A percentile compares a stretch with the other conserved stretches of the same genome.
These are phyloP conservation scores for Lotmaria passim DNA, from an alignment of 208 protist genomes.

Conservation along the genomic window DNA sequence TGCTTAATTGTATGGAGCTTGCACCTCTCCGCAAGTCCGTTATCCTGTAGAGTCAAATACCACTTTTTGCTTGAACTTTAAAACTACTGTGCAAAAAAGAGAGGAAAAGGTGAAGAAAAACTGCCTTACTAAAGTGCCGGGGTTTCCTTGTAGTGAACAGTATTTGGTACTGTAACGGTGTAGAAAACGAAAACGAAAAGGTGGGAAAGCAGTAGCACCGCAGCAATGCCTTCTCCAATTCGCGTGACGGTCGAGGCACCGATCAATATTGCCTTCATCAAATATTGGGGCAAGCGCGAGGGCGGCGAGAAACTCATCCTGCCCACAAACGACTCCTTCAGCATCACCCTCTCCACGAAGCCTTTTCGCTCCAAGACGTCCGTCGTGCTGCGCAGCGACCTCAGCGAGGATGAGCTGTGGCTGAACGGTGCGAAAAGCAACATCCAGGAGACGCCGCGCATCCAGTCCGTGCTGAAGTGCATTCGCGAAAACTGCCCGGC, in stretches of 20 bases:
- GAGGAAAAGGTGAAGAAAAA: no score
- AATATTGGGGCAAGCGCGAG: constrained; percentile 99
- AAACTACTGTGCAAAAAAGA: no score
- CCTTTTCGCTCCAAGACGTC: constrained; percentile 96
- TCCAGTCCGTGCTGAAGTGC: constrained; percentile 78
- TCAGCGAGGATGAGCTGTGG: constrained; percentile 90
- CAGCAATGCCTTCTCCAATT: constrained; percentile 35
- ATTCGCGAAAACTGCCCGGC: constrained; percentile 58
- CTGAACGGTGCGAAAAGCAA: constrained; percentile 94
- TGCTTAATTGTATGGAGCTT: no score
- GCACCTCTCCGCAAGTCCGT: no score
- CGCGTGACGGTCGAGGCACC: constrained; percentile 93
- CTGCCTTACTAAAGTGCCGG: no score
- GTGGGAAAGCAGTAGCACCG: no score
- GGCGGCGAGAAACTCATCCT: constrained; percentile 91
- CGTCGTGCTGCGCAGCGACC: constrained; percentile 72
- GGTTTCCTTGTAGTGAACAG: no score
- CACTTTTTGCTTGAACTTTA: no score
- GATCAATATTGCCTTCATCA: constrained; percentile 99
- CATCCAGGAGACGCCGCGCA: constrained; percentile 64
- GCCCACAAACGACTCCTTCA: constrained; percentile 98
- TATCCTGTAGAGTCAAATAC: no score
- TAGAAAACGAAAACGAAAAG: no score
- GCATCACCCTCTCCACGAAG: constrained; percentile 94
- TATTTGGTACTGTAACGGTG: no score